Base-by-base conservation (phyloP, 345 rosid genomes). In the Crucihimalaya himalaica region DNA sequence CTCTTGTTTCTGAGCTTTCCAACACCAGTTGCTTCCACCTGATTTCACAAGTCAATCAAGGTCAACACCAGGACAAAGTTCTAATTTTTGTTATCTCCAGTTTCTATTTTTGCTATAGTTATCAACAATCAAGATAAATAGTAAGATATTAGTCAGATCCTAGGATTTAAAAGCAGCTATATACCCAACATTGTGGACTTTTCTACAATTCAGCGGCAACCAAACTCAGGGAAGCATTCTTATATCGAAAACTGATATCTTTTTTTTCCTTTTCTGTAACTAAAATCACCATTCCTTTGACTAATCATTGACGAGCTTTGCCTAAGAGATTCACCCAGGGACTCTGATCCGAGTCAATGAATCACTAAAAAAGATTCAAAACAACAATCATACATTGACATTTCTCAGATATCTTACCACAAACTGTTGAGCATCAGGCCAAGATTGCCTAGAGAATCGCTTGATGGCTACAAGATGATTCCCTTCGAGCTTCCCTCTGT, bases 371-470 rank as follows among this genome's bases (percentile, higher is more conserved):
- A 19, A 40, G 10, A 20, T 0, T 23, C 32, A 0, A 52, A 67
- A 67, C 39, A 52, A 52, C 18, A 37, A 25, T 2, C 61, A 16
- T 39, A 63, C 51, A 59, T 58, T 71, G 61, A 34, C 19, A 4
- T 52, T 58, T 47, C 15, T 43, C 7, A 18, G 19, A 47, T 51
- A 12, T 13, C 69, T 70, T 79, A 90, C 96, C 86, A 87, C 85
- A 81, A 94, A 94, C 75, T 94, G 98, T 12, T 86, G 84, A 54
- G 98, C 93, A 80, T 94, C 98, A 42, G 98, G 98, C 98, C 98
- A 94, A 16, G 98, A 88, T 53, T 85, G 92, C 63, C 84, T 86
- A 14, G 98, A 89, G 84, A 94, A 94, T 18, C 97, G 86, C 76
- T 94, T 94, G 67, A 91, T 78, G 46, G 98, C 97, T 15, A 94